Conservation (phyloP, 1,284 basidiomycete genomes). For the Tilletia indica region DNA sequence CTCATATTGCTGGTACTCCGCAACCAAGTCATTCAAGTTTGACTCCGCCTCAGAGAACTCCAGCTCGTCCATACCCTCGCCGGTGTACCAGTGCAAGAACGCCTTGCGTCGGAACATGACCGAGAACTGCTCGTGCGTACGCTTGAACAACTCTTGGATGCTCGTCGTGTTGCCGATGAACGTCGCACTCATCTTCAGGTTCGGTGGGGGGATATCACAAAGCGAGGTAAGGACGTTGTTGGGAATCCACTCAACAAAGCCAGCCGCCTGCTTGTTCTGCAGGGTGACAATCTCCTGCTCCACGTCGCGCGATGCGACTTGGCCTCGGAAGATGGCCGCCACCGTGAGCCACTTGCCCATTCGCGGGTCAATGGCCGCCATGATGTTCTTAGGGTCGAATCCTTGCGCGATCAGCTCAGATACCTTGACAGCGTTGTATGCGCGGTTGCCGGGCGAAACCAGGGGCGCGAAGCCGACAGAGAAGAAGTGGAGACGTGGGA, state of each 20-base stretch:
- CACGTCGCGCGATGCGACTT: conserved; percentile 73
- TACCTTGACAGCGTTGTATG: conserved; percentile 61
- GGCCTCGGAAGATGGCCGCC: conserved; percentile 55
- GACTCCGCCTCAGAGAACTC: conserved; percentile 94
- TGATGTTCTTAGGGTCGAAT: conserved; percentile 56
- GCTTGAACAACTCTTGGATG: conserved; percentile 87
- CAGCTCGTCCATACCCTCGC: conserved; percentile 93
- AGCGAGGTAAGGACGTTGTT: conserved; percentile 78
- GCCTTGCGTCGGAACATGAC: conserved; percentile 99
- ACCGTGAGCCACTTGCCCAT: conserved; percentile 61
- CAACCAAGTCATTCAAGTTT: conserved; percentile 69
- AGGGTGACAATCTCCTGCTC: conserved; percentile 96
- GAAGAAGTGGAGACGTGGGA: conserved; percentile 57
- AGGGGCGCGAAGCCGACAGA: conserved; percentile 56
- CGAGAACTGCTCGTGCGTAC: conserved; percentile 89
- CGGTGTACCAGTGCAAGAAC: conserved; percentile 89
- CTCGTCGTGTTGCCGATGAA: conserved; percentile 92
- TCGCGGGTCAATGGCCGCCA: conserved; percentile 76
- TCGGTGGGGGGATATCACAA: conserved; percentile 89
- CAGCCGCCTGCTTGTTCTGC: conserved; percentile 93
- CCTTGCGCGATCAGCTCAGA: conserved; percentile 46
- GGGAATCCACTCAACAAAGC: conserved; percentile 97
- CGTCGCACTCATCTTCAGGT: conserved; percentile 64
- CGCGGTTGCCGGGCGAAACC: conserved; percentile 55
- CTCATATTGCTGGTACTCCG: conserved; percentile 82